Evolutionary conservation across 495 filamentous ascomycete genomes (phyloP).

Genomic region (Barbatosphaeria neglecta): DNA sequence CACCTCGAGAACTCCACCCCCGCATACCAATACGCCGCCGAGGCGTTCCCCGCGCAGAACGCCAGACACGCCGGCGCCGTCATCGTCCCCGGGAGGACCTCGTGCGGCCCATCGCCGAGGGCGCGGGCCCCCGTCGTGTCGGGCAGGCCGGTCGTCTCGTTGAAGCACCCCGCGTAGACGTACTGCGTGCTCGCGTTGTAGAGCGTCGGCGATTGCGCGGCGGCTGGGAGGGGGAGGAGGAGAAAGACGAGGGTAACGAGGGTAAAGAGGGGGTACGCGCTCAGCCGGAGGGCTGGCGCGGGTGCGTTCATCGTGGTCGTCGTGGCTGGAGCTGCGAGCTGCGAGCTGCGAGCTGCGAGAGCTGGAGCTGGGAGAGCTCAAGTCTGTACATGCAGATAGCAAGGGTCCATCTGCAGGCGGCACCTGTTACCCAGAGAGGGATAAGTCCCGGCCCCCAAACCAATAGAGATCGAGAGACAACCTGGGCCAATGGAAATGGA

Average conservation of each 20-base stretch:
- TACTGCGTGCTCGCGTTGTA: conserved; percentile 13
- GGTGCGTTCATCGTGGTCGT: too few relatives aligned
- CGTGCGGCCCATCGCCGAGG: conserved; percentile 20
- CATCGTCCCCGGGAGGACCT: conserved; percentile 19
- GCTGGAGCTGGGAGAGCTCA: too few relatives aligned
- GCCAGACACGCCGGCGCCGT: conserved; percentile 29
- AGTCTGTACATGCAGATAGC: too few relatives aligned
- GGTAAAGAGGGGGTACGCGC: background rate
- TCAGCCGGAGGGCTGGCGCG: too few relatives aligned
- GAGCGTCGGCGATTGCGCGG: conserved; percentile 4
- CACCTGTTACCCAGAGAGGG: too few relatives aligned
- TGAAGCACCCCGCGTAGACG: conserved; percentile 37
- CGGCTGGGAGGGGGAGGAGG: background rate
- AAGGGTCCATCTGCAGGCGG: too few relatives aligned
- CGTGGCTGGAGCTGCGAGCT: too few relatives aligned
- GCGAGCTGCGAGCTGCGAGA: too few relatives aligned
- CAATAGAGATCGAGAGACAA: too few relatives aligned
- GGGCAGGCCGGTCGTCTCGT: conserved; percentile 28
- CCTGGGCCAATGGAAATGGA: too few relatives aligned
- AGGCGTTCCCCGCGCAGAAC: conserved; percentile 21
- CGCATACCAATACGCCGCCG: conserved; percentile 22
- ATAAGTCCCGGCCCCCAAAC: too few relatives aligned
- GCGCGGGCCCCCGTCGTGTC: conserved; percentile 15
- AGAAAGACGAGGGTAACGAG: background rate
- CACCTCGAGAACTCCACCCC: conserved; percentile 37